These are phyloP conservation scores for Aspergillus costaricaensis DNA, from an alignment of 2,329 filamentous ascomycete species.

Conservation along the genomic window DNA sequence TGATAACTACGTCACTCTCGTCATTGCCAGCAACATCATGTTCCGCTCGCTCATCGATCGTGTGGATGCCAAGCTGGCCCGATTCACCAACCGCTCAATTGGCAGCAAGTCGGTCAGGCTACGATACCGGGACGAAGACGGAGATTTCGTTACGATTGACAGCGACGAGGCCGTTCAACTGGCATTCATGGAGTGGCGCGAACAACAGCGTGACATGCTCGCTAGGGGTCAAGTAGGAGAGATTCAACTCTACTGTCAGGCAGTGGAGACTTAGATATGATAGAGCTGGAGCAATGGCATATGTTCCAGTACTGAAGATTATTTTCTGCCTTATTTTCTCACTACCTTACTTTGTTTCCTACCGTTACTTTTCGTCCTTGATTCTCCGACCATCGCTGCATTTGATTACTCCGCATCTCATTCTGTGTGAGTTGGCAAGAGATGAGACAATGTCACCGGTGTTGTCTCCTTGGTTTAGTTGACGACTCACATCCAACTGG, in stretches of 20 bases:
- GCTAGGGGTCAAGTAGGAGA: slow-evolving; percentile 74
- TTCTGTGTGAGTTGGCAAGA: slow-evolving; percentile 17
- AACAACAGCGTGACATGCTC: slow-evolving; percentile 65
- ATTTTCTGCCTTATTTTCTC: slow-evolving; percentile 1
- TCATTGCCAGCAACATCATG: slow-evolving; percentile 91
- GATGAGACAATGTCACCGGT: slow-evolving; percentile 14
- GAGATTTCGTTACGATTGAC: slow-evolving; percentile 89
- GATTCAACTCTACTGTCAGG: slow-evolving; percentile 82
- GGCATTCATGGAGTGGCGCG: slow-evolving; percentile 91
- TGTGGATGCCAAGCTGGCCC: slow-evolving; percentile 90
- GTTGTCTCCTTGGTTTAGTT: slow-evolving; percentile 30
- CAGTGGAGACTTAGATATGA: slow-evolving; percentile 42
- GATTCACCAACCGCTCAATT: slow-evolving; percentile 82
- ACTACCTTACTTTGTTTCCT: background rate
- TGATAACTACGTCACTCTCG: slow-evolving; percentile 89
- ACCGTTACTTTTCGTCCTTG: background rate
- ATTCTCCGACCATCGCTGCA: slow-evolving; percentile 9
- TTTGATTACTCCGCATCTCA: slow-evolving; percentile 15
- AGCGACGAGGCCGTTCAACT: slow-evolving; percentile 96
- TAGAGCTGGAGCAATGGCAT: slow-evolving; percentile 2
- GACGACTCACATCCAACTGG: slow-evolving; percentile 29
- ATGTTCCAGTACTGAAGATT: slow-evolving; percentile 7
- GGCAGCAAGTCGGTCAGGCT: slow-evolving; percentile 79
- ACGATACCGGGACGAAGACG: slow-evolving; percentile 88
- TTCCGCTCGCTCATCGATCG: slow-evolving; percentile 92